These are phyloP conservation scores for Artemisia tridentata DNA, from an alignment of 129 eudicot species.

Conservation along the genomic window DNA sequence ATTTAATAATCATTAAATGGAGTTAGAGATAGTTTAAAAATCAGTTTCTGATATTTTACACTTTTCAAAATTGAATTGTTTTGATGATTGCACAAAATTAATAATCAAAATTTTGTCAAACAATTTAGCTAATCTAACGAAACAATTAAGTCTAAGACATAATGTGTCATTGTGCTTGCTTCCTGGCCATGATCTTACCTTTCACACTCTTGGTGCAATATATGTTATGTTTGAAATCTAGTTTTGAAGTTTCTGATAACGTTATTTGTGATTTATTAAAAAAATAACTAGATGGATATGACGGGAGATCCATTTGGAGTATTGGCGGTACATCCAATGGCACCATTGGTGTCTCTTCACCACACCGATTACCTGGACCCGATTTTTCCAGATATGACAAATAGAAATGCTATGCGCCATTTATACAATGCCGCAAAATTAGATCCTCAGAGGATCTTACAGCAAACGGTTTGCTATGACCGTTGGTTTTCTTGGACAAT, in stretches of 20 bases:
- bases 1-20: no score
- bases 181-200: no score
- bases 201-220: no score
- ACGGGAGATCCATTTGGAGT: conserved; percentile 67
- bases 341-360: conserved; percentile 68
- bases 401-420: conserved; percentile 50
- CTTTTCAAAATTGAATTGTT: no score
- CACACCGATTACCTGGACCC: conserved; percentile 53
- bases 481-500: conserved; percentile 84
- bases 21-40: no score
- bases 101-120: no score
- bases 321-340: conserved; percentile 62
- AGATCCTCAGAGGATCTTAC: conserved; percentile 71
- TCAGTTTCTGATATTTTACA: no score
- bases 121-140: no score
- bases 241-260: background rate
- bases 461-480: conserved; percentile 82
- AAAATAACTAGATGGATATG: conserved; percentile 62
- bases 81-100: no score
- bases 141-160: no score
- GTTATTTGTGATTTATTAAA: background rate
- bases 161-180: no score
- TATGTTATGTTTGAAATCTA: background rate
- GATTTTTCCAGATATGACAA: conserved; percentile 69
- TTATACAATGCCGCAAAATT: conserved; percentile 44